Evolutionary conservation across 305 asterid species (phyloP).

Genomic region (Solanum hybrid): DNA sequence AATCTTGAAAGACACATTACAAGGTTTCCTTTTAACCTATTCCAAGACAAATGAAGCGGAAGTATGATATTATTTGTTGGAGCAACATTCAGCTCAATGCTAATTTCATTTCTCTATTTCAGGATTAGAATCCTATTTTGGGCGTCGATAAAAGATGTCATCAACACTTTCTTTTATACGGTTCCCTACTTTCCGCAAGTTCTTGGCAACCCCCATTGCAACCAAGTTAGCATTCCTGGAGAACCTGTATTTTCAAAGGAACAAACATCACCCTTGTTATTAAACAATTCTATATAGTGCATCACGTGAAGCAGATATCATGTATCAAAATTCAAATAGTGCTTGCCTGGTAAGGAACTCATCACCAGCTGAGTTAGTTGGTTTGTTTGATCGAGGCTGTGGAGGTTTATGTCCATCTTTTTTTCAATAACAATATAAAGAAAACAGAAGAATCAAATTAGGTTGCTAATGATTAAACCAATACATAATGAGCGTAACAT

Average conservation of each 20-base stretch:
- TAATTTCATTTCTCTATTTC: background rate
- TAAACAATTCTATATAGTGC: background rate
- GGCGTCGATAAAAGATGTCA: constrained; percentile 57
- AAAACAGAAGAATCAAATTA: background rate
- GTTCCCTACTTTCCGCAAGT: constrained; percentile 66
- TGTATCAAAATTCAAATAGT: background rate
- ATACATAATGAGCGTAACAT: background rate
- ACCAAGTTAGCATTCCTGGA: constrained; percentile 70
- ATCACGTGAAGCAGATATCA: background rate
- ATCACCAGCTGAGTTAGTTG: constrained; percentile 44
- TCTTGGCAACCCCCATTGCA: constrained; percentile 79
- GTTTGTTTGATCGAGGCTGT: constrained; percentile 48
- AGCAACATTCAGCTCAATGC: background rate
- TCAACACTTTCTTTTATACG: constrained; percentile 60
- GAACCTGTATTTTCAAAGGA: constrained; percentile 36
- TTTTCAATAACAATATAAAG: background rate
- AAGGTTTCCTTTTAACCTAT: background rate
- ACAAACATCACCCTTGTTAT: background rate
- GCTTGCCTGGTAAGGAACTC: constrained; percentile 74
- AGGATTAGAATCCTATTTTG: constrained; percentile 24
- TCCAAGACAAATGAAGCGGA: background rate
- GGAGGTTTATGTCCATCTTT: constrained; percentile 53
- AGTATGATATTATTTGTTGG: background rate
- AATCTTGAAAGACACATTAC: background rate
- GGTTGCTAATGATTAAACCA: background rate